Conservation (phyloP, 352 stramenopile species). For the Discostella stelligera region DNA sequence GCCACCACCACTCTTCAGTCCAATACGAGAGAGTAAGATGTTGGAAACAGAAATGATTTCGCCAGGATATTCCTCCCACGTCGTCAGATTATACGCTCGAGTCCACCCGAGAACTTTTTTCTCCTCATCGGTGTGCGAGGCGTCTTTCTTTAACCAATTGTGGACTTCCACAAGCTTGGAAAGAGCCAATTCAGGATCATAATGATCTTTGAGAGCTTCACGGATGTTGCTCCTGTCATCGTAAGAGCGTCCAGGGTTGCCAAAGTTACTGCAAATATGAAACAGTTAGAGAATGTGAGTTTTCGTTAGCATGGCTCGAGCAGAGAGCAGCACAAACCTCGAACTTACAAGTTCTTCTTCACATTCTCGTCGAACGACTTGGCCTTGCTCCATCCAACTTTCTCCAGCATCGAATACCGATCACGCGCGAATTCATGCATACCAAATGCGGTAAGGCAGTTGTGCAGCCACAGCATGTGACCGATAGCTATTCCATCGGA, state of each 20-base stretch:
- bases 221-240: constrained; percentile 41
- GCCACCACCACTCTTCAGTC: constrained; percentile 31
- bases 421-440: constrained; percentile 58
- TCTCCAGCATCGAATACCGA: constrained; percentile 41
- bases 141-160: constrained; percentile 51
- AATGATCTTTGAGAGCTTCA: constrained; percentile 52
- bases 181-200: constrained; percentile 44
- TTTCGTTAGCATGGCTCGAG: not conserved
- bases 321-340: not conserved
- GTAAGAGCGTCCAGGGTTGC: constrained; percentile 51
- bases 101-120: constrained; percentile 38
- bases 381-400: constrained; percentile 29
- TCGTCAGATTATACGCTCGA: constrained; percentile 53
- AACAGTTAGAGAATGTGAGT: constrained; percentile 8
- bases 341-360: constrained; percentile 41
- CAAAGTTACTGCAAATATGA: constrained; percentile 20
- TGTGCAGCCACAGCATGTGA: constrained; percentile 57
- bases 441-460: constrained; percentile 50
- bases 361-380: constrained; percentile 54
- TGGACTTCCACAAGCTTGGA: constrained; percentile 50
- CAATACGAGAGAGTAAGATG: constrained; percentile 37
- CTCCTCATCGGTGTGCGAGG: constrained; percentile 37
- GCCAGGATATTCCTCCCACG: constrained; percentile 49
- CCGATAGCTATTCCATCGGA: constrained; percentile 48
- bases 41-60: constrained; percentile 39